Base-by-base conservation (phyloP, 2,329 filamentous ascomycete genomes). In the Claviceps capensis region DNA sequence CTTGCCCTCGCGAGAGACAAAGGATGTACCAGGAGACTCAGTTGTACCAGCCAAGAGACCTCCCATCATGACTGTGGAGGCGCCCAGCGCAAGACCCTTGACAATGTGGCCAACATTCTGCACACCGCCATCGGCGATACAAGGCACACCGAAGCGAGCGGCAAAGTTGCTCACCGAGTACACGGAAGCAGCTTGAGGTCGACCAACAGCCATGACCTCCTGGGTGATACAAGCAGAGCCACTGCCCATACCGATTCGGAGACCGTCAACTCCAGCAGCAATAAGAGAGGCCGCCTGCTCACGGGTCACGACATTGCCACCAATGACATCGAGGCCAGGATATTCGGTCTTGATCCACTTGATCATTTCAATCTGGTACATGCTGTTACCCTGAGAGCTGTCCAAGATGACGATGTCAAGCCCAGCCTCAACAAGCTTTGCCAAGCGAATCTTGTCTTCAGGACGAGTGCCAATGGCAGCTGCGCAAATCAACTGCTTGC, bases 71-170 rank as follows among this genome's bases (percentile, higher is more conserved):
- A 98, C 85, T 40, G 90, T 94, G 46, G 87, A 88, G 54, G 93
- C 93, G 60, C 93, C 93, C 57, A 98, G 83, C 47, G 93, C 85
- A 59, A 98, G 83, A 67, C 90, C 91, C 79, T 98, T 98, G 70
- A 98, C 93, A 59, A 98, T 96, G 75, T 98, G 94, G 52, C 93
- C 93, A 59, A 98, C 87, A 65, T 98, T 98, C 72, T 98, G 93
- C 61, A 98, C 86, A 72, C 93, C 93, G 62, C 93, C 93, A 63
- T 98, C 93, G 54, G 93, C 93, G 65, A 98, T 97, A 72, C 91
- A 97, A 53, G 93, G 93, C 60, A 98, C 90, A 56, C 94, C 93
- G 63, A 98, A 98, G 60, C 83, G 84, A 53, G 86, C 86, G 50
- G 93, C 91, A 63, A 98, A 98, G 51, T 81, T 76, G 63, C 87